phyloP scores from a whole-genome alignment of 2,329 filamentous ascomycete species.

The Westerdykella sp. region DNA sequence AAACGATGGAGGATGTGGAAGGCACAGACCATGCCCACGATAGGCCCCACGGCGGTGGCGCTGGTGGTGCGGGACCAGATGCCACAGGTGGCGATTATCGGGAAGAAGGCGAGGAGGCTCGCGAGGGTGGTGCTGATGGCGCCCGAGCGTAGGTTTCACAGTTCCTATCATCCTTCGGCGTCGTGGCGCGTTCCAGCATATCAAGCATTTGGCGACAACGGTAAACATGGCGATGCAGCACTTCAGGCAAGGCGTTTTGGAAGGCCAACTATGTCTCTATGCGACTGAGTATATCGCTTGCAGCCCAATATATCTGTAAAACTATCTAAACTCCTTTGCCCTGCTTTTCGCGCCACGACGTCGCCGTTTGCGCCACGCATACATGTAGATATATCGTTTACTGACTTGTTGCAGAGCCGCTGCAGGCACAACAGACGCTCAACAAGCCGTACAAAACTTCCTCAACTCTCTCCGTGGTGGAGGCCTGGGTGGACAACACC shows the following conservation, averaged over 20 bases:
- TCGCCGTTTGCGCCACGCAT: conserved; percentile 6
- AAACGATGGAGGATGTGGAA: conserved; percentile 58
- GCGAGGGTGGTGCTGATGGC: conserved; percentile 92
- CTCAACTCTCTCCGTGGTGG: conserved; percentile 69
- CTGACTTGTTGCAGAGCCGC: conserved; percentile 38
- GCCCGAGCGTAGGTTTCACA: conserved; percentile 92
- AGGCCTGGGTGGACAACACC: conserved; percentile 37
- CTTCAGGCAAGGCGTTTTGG: conserved; percentile 31
- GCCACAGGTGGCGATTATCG: conserved; percentile 88
- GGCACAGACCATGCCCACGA: conserved; percentile 42
- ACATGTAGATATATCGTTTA: conserved; percentile 5
- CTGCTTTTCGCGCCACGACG: conserved; percentile 27
- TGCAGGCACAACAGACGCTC: conserved; percentile 58
- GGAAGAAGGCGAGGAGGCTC: conserved; percentile 78
- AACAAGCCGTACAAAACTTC: conserved; percentile 78
- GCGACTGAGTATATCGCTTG: background rate
- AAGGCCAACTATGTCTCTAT: conserved; percentile 7
- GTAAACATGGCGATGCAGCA: conserved; percentile 8
- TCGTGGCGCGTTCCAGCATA: conserved; percentile 32
- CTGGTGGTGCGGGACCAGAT: conserved; percentile 75
- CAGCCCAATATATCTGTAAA: background rate
- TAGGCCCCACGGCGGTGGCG: conserved; percentile 37
- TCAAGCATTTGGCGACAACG: conserved; percentile 17
- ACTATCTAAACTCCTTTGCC: conserved; percentile 19
- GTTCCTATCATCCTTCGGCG: conserved; percentile 24